Base-by-base conservation (phyloP, 2,329 filamentous ascomycete species). In the Claviceps sorghi region DNA sequence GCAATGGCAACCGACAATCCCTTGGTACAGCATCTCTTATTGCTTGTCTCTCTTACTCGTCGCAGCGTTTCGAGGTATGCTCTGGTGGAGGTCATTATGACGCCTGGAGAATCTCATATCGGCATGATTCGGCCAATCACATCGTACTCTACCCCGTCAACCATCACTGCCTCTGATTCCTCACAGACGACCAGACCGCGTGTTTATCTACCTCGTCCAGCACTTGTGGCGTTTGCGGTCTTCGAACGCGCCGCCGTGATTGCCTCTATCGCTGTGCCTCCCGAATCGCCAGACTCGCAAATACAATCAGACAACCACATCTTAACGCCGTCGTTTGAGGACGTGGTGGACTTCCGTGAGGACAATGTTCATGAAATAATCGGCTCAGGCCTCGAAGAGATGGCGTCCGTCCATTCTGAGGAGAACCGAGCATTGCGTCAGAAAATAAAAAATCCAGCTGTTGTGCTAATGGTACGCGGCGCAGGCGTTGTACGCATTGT, bases 231-330 rank as follows among this genome's bases (percentile, higher is more conserved):
- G 7, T 95, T 90, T 63, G 68, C 93, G 41, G 75, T 91, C 1
- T 89, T 96, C 58, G 83, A 85, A 53, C 80, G 83, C 56, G 86
- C 88, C 4, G 76, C 93, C 29, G 78, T 93, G 21, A 70, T 97
- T 29, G 76, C 86, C 8, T 95, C 89, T 0, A 77, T 95, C 48
- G 76, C 78, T 2, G 76, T 76, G 49, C 73, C 78, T 1, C 79
- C 82, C 15, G 81, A 87, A 44, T 83, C 82, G 2, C 86, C 88
- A 8, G 85, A 89, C 49, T 79, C 80, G 2, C 89, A 95, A 63
- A 73, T 94, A 3, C 77, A 86, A 56, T 71, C 78, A 52, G 83
- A 86, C 52, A 83, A 76, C 40, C 77, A 83, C 59, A 71, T 78
- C 13, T 64, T 82, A 22, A 78, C 80, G 1, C 69, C 82, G 19